Base-by-base conservation (phyloP, 2,329 filamentous ascomycete genomes). In the Sarocladium kiliense region DNA sequence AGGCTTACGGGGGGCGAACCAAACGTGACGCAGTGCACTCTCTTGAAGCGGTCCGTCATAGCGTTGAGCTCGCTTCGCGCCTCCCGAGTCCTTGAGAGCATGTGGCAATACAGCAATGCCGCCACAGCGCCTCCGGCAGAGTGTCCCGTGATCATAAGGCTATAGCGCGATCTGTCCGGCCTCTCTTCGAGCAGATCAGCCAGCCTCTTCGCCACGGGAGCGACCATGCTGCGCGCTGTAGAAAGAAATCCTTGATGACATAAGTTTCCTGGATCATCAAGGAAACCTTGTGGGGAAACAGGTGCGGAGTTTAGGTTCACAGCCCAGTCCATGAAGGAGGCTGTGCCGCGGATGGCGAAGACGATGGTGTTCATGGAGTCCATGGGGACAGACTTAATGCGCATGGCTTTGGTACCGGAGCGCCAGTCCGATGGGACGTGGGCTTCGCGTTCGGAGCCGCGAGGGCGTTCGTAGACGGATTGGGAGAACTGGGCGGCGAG, bases 41-140 rank as follows among this genome's bases (percentile, higher is more conserved):
- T 78, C 64, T 86, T 87, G 73, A 96, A 94, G 68, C 78, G 85
- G 1, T 77, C 78, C 0, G 87, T 85, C 3, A 95, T 77, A 30
- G 75, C 68, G 58, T 80, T 89, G 42, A 96, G 81, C 64, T 93
- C 87, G 6, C 86, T 90, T 41, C 76, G 68, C 2, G 86, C 75
- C 2, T 69, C 69, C 12, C 67, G 69, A 1, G 77, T 79, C 2
- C 73, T 76, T 2, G 83, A 76, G 37, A 93, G 79, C 86, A 96
- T 93, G 69, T 96, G 91, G 34, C 81, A 80, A 69, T 91, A 96
- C 0, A 96, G 76, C 11, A 96, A 75, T 2, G 86, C 81, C 0
- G 91, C 91, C 1, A 96, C 85, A 0, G 91, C 91, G 2, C 91
- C 91, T 16, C 91, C 91, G 0, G 91, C 91, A 1, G 87, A 91